A percentile compares a stretch with the other conserved stretches of the same genome.
These are phyloP conservation scores for Tardiomyces digboiensis DNA, from an alignment of 1,139 yeast species.

Conservation along the genomic window DNA sequence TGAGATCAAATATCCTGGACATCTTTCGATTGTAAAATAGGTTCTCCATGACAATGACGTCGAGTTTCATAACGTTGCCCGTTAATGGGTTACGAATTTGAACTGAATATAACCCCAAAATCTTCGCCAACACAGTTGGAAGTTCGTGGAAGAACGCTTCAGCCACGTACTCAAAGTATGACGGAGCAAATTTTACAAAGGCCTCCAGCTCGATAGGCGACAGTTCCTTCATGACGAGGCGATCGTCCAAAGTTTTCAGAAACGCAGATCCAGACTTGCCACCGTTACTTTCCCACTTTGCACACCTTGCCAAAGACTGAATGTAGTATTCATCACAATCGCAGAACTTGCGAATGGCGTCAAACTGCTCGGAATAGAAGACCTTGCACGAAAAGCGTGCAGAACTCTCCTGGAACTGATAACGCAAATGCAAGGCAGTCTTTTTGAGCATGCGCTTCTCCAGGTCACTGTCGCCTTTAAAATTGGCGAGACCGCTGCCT, in stretches of 20 bases:
- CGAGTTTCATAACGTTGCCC: slow-evolving; percentile 76
- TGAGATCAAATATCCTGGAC: slow-evolving; percentile 84
- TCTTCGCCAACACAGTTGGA: slow-evolving; percentile 90
- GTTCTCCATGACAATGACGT: slow-evolving; percentile 93
- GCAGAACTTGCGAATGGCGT: slow-evolving; percentile 81
- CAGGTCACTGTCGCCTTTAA: slow-evolving; percentile 20
- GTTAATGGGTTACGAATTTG: slow-evolving; percentile 72
- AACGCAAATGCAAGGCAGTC: slow-evolving; percentile 83
- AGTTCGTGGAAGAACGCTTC: slow-evolving; percentile 92
- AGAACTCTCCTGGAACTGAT: slow-evolving; percentile 77
- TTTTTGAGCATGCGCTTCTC: slow-evolving; percentile 70
- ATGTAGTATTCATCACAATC: slow-evolving; percentile 68
- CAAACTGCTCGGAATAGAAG: slow-evolving; percentile 94
- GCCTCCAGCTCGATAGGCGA: slow-evolving; percentile 88
- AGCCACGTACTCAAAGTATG: slow-evolving; percentile 92
- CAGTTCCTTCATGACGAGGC: slow-evolving; percentile 83
- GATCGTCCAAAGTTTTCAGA: slow-evolving; percentile 81
- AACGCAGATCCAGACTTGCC: slow-evolving; percentile 96
- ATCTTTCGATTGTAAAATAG: slow-evolving; percentile 79
- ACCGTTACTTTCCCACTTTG: slow-evolving; percentile 93
- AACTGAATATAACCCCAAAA: slow-evolving; percentile 92
- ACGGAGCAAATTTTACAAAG: slow-evolving; percentile 91
- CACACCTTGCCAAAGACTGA: slow-evolving; percentile 86
- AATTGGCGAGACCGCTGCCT: slow-evolving; percentile 3
- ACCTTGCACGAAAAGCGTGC: slow-evolving; percentile 86